phyloP scores from a whole-genome alignment of 805 yeast species.

The Yamadazyma scolyti region DNA sequence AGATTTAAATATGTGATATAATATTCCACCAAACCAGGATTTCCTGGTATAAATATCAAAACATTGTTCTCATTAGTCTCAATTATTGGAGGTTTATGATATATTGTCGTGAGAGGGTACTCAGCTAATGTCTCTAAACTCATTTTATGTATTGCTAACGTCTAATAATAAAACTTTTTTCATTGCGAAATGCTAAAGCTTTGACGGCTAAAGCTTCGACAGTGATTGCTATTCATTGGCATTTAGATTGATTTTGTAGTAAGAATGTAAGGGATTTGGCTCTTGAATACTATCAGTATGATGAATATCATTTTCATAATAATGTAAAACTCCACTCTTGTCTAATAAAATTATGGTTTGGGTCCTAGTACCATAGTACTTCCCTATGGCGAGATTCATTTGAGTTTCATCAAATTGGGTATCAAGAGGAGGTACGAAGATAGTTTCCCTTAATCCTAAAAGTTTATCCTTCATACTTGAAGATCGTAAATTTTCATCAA shows the following conservation, averaged over 20 bases:
- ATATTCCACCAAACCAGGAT: constrained; percentile 70
- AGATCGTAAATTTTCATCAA: constrained; percentile 16
- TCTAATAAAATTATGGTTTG: constrained; percentile 72
- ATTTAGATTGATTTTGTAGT: too few species aligned
- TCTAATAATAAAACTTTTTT: too few species aligned
- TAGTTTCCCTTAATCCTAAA: constrained; percentile 48
- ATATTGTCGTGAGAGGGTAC: constrained; percentile 27
- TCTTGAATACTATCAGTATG: constrained; percentile 8
- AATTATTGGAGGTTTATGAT: constrained; percentile 15
- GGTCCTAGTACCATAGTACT: constrained; percentile 81
- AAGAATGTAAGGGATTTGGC: too few species aligned
- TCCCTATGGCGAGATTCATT: constrained; percentile 33
- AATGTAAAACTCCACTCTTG: constrained; percentile 47
- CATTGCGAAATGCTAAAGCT: too few species aligned
- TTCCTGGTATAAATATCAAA: constrained; percentile 67
- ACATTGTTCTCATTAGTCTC: constrained; percentile 23
- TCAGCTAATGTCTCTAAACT: constrained; percentile 10
- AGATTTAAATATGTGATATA: constrained; percentile 51
- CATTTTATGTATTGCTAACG: too few species aligned
- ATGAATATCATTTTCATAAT: constrained; percentile 61
- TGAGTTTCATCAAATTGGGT: constrained; percentile 11
- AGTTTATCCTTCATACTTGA: constrained; percentile 20
- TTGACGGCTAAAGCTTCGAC: constrained; percentile 1
- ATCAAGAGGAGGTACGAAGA: constrained; percentile 69
- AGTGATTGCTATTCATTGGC: neutral